Base-by-base conservation (phyloP, 2,329 filamentous ascomycete species). In the Domatiomyces catenatus region DNA sequence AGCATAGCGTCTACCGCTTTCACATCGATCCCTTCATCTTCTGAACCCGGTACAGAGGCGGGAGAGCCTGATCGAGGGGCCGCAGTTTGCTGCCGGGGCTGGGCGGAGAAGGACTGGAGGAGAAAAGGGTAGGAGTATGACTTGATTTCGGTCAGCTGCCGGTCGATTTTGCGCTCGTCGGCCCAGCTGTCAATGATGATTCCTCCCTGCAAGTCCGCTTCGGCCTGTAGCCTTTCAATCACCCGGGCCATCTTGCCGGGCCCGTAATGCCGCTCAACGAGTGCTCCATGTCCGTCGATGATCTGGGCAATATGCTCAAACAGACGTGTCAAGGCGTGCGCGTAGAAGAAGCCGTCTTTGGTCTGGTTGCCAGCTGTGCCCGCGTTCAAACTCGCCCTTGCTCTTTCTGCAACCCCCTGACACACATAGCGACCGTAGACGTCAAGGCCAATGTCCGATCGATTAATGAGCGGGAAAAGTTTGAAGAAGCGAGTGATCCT, bases 251-350 rank as follows among this genome's bases (percentile, higher is more conserved):
- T 98, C 71, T 88, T 92, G 39, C 90, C 87, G 15, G 77, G 69
- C 1, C 92, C 92, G 63, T 98, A 98, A 66, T 98, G 92, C 46
- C 86, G 80, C 69, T 96, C 89, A 1, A 98, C 90, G 7, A 98
- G 74, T 0, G 81, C 81, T 28, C 90, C 87, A 63, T 98, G 92
- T 1, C 85, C 83, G 61, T 96, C 90, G 19, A 98, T 82, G 57
- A 98, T 95, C 64, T 94, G 86, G 1, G 92, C 90, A 65, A 98
- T 94, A 67, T 98, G 90, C 66, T 96, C 90, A 64, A 98, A 98
- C 46, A 98, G 70, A 63, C 86, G 89, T 3, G 89, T 94, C 55
- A 98, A 71, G 1, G 86, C 83, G 66, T 84, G 90, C 43, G 85
- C 89, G 64, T 94, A 96, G 71, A 95, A 94, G 70, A 89, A 86